Conservation (phyloP, 495 filamentous ascomycete species). For the Daldinia loculata region DNA sequence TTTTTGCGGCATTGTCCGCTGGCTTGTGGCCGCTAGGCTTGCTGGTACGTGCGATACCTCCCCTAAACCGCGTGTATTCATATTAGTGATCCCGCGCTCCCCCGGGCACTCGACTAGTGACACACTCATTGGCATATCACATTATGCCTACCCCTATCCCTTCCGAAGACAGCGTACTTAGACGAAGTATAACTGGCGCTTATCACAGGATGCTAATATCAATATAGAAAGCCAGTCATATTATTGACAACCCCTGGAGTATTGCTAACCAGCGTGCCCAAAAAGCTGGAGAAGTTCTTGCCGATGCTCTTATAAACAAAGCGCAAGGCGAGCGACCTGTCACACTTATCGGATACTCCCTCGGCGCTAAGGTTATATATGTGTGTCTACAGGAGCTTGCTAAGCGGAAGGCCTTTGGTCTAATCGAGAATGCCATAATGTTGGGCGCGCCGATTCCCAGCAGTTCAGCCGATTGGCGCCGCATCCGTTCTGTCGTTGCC, state of each 20-base stretch:
- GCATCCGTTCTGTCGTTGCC: conserved; percentile 64
- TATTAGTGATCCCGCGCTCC: too few species aligned
- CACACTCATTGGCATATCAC: neutral
- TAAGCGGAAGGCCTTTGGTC: conserved; percentile 79
- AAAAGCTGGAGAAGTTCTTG: conserved; percentile 87
- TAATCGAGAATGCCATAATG: conserved; percentile 87
- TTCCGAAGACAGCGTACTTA: too few species aligned
- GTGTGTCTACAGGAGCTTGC: conserved; percentile 79
- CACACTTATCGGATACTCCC: conserved; percentile 86
- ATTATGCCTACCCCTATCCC: neutral
- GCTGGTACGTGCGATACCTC: conserved; percentile 59
- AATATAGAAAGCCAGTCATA: conserved; percentile 77
- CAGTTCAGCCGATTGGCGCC: conserved; percentile 61
- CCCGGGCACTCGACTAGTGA: too few species aligned
- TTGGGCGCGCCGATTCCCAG: conserved; percentile 82
- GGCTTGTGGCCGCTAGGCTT: conserved; percentile 75
- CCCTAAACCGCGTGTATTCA: neutral
- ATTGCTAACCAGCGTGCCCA: conserved; percentile 83
- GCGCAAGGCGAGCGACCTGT: conserved; percentile 91
- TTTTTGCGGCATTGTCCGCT: conserved; percentile 76
- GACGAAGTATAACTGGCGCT: neutral
- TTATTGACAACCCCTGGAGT: conserved; percentile 93
- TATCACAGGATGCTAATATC: conserved; percentile 62
- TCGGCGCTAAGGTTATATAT: conserved; percentile 91
- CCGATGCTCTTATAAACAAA: conserved; percentile 88